These are phyloP conservation scores for Fragilariopsis cylindrus DNA, from an alignment of 108 stramenopile species.

Conservation along the genomic window DNA sequence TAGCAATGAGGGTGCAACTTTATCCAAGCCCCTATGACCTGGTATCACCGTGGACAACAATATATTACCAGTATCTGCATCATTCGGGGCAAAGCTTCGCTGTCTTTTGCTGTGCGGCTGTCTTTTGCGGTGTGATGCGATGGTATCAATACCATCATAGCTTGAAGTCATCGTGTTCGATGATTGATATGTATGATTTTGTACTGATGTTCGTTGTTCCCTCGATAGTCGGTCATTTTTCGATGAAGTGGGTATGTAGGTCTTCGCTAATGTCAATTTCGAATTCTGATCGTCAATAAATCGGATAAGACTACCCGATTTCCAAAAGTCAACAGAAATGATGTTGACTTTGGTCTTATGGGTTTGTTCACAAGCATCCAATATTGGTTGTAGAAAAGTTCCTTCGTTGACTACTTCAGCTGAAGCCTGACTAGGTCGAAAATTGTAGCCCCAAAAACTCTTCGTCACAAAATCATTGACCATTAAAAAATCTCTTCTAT, in stretches of 20 bases:
- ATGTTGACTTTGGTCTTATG: constrained; percentile 26
- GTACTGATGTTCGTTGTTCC: background rate
- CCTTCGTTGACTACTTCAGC: constrained; percentile 45
- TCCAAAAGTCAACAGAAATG: constrained; percentile 72
- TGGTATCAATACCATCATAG: background rate
- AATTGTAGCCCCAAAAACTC: constrained; percentile 16
- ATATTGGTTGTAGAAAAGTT: constrained; percentile 25
- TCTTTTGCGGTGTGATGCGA: background rate
- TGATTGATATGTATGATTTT: background rate
- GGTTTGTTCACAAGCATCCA: constrained; percentile 37
- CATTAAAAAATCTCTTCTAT: constrained; percentile 35
- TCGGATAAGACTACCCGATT: constrained; percentile 43
- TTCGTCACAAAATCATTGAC: constrained; percentile 52
- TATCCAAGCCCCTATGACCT: background rate
- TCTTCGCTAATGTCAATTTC: background rate
- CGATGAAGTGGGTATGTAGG: background rate
- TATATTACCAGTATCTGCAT: background rate
- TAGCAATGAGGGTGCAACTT: background rate
- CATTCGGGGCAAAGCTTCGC: background rate
- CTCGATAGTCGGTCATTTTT: background rate
- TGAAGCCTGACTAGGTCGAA: constrained; percentile 33
- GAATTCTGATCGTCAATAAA: constrained; percentile 49
- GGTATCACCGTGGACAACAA: background rate
- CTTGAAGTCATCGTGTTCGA: background rate
- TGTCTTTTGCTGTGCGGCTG: background rate